phyloP scores from a whole-genome alignment of 1,284 basidiomycete genomes.

The Sporisorium iseilematis-ciliati region DNA sequence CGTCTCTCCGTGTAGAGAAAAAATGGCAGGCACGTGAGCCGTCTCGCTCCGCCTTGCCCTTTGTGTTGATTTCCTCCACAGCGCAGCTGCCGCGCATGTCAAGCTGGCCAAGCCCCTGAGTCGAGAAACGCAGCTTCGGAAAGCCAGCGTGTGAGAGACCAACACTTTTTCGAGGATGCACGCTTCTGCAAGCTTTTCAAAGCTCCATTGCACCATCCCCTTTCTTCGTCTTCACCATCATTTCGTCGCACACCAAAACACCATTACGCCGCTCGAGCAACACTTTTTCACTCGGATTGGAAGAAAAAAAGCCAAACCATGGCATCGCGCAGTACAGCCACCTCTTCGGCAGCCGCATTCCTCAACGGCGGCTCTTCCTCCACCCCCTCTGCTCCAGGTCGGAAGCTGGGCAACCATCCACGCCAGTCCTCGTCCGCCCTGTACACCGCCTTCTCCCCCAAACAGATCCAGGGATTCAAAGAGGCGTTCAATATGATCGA shows the following conservation, averaged over 20 bases:
- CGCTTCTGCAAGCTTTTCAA: constrained; percentile 1
- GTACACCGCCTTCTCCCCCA: constrained; percentile 63
- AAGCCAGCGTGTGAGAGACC: constrained; percentile 31
- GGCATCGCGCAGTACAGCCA: constrained; percentile 26
- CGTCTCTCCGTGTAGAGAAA: not conserved
- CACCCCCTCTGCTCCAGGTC: not conserved
- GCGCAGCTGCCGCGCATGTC: constrained; percentile 5
- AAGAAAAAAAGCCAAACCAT: constrained; percentile 10
- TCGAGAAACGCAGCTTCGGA: constrained; percentile 1
- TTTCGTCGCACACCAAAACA: not conserved
- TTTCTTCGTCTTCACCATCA: constrained; percentile 1
- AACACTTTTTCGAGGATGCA: constrained; percentile 24
- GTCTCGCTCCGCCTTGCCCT: not conserved
- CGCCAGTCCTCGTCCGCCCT: constrained; percentile 61
- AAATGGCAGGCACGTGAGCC: constrained; percentile 19
- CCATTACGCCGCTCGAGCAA: not conserved
- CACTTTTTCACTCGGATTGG: not conserved
- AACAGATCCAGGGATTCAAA: constrained; percentile 71
- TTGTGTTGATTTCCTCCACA: not conserved
- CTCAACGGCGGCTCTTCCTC: constrained; percentile 31
- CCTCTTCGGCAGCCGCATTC: constrained; percentile 45
- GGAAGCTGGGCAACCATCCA: constrained; percentile 52
- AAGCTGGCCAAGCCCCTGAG: constrained; percentile 19
- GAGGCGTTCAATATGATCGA: constrained; percentile 71
- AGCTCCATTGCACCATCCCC: not conserved